phyloP scores from a whole-genome alignment of 495 filamentous ascomycete genomes.

The Hapsidospora chrysogenum region DNA sequence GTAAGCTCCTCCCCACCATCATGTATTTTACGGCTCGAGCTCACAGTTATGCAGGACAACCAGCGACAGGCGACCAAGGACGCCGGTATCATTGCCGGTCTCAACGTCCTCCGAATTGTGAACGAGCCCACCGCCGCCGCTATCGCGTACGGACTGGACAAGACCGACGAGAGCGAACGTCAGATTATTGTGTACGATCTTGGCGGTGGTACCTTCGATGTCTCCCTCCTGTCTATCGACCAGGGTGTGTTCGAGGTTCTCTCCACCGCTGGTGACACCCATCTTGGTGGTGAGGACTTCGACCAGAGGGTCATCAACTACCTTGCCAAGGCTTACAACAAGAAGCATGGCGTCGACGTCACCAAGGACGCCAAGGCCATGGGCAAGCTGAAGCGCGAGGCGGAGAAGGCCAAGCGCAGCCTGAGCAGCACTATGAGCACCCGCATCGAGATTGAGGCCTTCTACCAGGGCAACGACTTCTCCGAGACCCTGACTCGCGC shows the following conservation, averaged over 20 bases:
- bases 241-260: constrained; percentile 95
- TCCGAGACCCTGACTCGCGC: constrained; percentile 94
- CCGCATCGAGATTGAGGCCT: constrained; percentile 94
- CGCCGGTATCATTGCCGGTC: constrained; percentile 81
- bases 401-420: constrained; percentile 99
- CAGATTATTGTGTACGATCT: constrained; percentile 97
- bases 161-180: constrained; percentile 71
- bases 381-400: constrained; percentile 99
- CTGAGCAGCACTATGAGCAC: constrained; percentile 97
- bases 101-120: constrained; percentile 95
- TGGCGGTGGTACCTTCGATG: constrained; percentile 99
- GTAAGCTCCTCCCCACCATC: neutral
- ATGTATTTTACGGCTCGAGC: neutral
- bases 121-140: constrained; percentile 86
- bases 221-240: constrained; percentile 93
- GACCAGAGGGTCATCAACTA: constrained; percentile 96
- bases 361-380: constrained; percentile 94
- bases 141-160: constrained; percentile 79
- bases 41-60: constrained; percentile 38
- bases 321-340: constrained; percentile 98
- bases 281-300: constrained; percentile 99
- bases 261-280: constrained; percentile 97
- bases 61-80: constrained; percentile 98
- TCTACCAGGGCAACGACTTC: constrained; percentile 95
- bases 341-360: constrained; percentile 87